Percentiles rank a stretch among this genome's conserved stretches.
These are phyloP conservation scores for Ascocoryne sarcoides DNA, from an alignment of 2,329 filamentous ascomycete genomes.

Conservation along the genomic window DNA sequence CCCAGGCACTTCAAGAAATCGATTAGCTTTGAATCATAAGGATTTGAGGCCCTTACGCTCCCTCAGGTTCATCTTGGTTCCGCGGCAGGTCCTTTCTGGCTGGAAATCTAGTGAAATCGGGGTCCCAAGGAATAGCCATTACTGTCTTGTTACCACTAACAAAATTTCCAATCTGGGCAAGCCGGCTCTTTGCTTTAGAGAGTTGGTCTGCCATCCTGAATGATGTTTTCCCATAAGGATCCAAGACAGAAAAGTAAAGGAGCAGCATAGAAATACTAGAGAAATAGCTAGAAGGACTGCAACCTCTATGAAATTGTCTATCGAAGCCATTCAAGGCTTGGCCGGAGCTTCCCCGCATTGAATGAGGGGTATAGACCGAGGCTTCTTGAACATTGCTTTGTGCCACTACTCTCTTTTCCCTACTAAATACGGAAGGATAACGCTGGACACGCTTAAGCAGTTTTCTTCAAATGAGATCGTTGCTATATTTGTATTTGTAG, in stretches of 20 bases:
- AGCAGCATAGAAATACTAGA: no score
- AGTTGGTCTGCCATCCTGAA: slow-evolving; percentile 15
- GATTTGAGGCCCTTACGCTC: slow-evolving; percentile 18
- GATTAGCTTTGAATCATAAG: background rate
- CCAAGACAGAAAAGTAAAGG: no score
- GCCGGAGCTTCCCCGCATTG: slow-evolving; percentile 2
- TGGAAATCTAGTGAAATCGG: slow-evolving; percentile 25
- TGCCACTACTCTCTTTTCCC: no score
- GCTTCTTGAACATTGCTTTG: background rate
- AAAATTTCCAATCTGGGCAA: slow-evolving; percentile 22
- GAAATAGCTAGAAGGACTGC: no score
- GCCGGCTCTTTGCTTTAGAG: slow-evolving; percentile 14
- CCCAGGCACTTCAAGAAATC: slow-evolving; percentile 21
- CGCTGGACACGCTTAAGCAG: no score
- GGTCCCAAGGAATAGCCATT: slow-evolving; percentile 23
- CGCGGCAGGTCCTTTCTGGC: slow-evolving; percentile 21
- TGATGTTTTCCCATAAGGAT: no score
- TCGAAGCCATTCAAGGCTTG: no score
- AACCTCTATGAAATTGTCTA: no score
- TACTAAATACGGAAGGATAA: background rate
- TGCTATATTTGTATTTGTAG: no score
- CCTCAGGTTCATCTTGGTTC: slow-evolving; percentile 23
- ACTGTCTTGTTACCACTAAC: slow-evolving; percentile 21
- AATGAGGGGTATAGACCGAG: background rate
- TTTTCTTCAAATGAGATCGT: no score